Base-by-base conservation (phyloP, 2,329 filamentous ascomycete genomes). In the Colletotrichum sp. region DNA sequence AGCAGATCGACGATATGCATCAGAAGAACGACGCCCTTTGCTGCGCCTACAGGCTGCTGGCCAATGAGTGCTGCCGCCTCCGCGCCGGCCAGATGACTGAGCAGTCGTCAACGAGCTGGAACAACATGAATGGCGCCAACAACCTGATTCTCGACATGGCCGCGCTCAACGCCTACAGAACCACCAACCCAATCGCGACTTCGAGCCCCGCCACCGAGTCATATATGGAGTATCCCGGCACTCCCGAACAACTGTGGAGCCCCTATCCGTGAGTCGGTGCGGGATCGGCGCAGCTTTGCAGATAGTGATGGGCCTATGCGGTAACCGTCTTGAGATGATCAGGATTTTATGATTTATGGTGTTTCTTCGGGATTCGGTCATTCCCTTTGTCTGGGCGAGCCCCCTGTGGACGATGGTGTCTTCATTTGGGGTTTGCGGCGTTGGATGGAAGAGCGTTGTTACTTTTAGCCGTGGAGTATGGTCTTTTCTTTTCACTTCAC, bases 21-120 rank as follows among this genome's bases (percentile, higher is more conserved):
- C 73, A 75, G 44, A 74, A 75, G 70, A 75, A 75, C 39, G 73
- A 75, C 65, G 70, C 73, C 18, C 71, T 75, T n/a, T 73, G 71
- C 70, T 73, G 73, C 63, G 73, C 73, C 13, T 75, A 75, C 57
- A 68, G 64, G n/a, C 65, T 73, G 9, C 57, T 75, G 63, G 69
- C 70, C 63, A 69, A 62, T 32, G 73, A 75, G 24, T 75, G 73
- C 64, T 64, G 44, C 57, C 64, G 70, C 15, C 64, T 75, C 16
- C 63, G 71, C 15, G 69, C 73, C 30, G 44, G 36, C 39, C 73
- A 65, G 32, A 22, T 74, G 32, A 32, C 63, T 28, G 71, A 67
- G 16, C 60, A 70, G 52, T 62, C 63, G 13, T 16, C 62, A 12
- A 32, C 68, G 9, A 48, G 10, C 3, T 75, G 73, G 73, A 24